Conservation (phyloP, 345 rosid species). For the Linum tenue region DNA sequence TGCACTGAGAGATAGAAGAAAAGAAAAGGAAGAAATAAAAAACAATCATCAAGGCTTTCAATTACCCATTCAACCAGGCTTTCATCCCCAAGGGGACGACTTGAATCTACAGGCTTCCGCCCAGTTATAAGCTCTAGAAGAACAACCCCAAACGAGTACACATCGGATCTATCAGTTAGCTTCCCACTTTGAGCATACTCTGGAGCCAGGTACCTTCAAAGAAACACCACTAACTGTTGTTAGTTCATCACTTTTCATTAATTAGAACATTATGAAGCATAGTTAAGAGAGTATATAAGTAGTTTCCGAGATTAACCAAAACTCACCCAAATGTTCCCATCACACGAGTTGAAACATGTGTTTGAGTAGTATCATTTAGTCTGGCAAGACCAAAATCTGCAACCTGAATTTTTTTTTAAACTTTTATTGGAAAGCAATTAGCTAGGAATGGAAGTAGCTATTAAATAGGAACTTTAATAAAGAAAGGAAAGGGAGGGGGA, state of each 20-base stretch:
- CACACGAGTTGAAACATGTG: conserved; percentile 98
- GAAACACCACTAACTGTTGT: background rate
- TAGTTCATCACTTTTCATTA: background rate
- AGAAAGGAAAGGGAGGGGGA: background rate
- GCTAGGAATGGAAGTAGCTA: background rate
- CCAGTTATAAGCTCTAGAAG: conserved; percentile 93
- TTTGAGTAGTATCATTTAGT: conserved; percentile 63
- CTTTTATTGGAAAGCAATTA: conserved; percentile 1
- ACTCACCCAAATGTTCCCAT: conserved; percentile 98
- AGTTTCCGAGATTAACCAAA: conserved; percentile 3
- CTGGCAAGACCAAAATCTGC: conserved; percentile 98
- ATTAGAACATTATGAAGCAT: too few species aligned
- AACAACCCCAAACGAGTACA: conserved; percentile 91
- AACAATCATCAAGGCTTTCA: background rate
- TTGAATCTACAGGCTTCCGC: conserved; percentile 77
- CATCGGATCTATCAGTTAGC: conserved; percentile 90
- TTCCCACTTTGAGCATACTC: conserved; percentile 97
- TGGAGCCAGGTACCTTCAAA: conserved; percentile 81
- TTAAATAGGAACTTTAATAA: too few species aligned
- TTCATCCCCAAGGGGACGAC: conserved; percentile 86
- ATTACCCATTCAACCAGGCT: conserved; percentile 98
- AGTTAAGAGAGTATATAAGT: too few species aligned
- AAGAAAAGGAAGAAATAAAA: too few species aligned
- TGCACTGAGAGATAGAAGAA: too few species aligned
- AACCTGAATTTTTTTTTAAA: conserved; percentile 37